Base-by-base conservation (phyloP, 2,329 filamentous ascomycete genomes). In the Beauveria rudraprayagi region DNA sequence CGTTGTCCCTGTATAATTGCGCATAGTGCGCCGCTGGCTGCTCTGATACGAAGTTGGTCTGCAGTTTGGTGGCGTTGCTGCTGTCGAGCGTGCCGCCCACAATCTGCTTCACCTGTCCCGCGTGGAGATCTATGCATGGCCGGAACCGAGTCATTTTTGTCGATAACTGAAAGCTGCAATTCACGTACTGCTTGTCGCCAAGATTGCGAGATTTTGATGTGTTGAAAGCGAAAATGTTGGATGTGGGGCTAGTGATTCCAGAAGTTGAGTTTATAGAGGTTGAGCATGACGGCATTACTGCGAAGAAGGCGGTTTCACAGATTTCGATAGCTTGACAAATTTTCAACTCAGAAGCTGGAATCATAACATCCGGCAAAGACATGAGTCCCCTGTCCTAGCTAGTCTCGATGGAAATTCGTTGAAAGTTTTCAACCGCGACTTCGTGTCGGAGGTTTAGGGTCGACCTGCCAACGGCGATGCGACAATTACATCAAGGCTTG, bases 101-200 rank as follows among this genome's bases (percentile, higher is more conserved):
- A 68, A 99, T 99, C 75, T 99, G 94, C 79, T 99, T 99, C 63
- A 99, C 94, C 72, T 93, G 88, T 16, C 94, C 94, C n/a, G 92
- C 88, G 75, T 99, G 94, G 58, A 99, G 84, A 77, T 99, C 94
- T 75, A 99, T 97, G 72, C 94, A 99, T 22, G 94, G 94, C 44
- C 94, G 83, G 71, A 99, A 99, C 67, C 88, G 86, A 3, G 94
- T 97, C 94, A 99, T 96, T 63, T 62, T 69, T 19, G 28, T 41
- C 28, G 30, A 10, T 40, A 41, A 48, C 11, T 53, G 37, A 41
- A 17, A 46, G 28, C 9, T 6, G 37, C 17, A 34, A 50, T 50
- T n/a, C 26, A 19, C 8, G 30, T 22, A 10, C 17, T 11, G 26
- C 10, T 19, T 28, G 26, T 26, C 14, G 40, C 9, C 37, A 28